Evolutionary conservation across 1,284 basidiomycete genomes (phyloP).

Genomic region (Ceratobasidium sp.): DNA sequence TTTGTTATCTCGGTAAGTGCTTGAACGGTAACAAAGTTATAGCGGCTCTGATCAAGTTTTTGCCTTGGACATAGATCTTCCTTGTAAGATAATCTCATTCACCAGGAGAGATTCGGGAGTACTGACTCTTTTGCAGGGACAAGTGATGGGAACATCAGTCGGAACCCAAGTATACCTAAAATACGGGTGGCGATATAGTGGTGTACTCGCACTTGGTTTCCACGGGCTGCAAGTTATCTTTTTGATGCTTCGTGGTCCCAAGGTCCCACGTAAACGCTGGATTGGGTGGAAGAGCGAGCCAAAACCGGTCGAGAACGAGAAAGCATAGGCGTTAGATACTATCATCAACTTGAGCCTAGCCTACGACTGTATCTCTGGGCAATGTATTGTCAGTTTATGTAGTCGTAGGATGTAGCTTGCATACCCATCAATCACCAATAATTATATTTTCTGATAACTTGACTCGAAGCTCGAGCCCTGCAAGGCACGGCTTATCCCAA

Average conservation of each 20-base stretch:
- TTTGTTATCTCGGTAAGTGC: constrained; percentile 67
- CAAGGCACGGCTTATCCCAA: too few species aligned
- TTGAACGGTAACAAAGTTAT: constrained; percentile 47
- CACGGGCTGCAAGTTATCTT: constrained; percentile 63
- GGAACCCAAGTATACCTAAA: constrained; percentile 70
- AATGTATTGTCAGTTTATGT: too few species aligned
- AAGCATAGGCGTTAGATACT: background rate
- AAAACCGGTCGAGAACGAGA: constrained; percentile 8
- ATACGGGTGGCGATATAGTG: constrained; percentile 71
- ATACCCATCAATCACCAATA: too few species aligned
- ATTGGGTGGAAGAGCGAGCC: constrained; percentile 66
- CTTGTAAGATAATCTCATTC: constrained; percentile 50
- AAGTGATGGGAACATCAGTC: constrained; percentile 74
- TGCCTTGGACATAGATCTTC: constrained; percentile 55
- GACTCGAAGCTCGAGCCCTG: too few species aligned
- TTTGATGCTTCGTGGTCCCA: constrained; percentile 67
- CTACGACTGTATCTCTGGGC: too few species aligned
- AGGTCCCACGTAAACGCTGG: constrained; percentile 66
- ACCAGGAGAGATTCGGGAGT: background rate
- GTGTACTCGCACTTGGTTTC: constrained; percentile 66
- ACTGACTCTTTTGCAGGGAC: constrained; percentile 62
- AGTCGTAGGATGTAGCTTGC: too few species aligned
- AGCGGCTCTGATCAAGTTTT: background rate
- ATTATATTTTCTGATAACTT: too few species aligned
- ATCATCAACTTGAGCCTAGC: too few species aligned